Percentiles rank a stretch among this genome's conserved stretches.
phyloP scores from a whole-genome alignment of 805 yeast species.

The Brettanomyces anomalus region DNA sequence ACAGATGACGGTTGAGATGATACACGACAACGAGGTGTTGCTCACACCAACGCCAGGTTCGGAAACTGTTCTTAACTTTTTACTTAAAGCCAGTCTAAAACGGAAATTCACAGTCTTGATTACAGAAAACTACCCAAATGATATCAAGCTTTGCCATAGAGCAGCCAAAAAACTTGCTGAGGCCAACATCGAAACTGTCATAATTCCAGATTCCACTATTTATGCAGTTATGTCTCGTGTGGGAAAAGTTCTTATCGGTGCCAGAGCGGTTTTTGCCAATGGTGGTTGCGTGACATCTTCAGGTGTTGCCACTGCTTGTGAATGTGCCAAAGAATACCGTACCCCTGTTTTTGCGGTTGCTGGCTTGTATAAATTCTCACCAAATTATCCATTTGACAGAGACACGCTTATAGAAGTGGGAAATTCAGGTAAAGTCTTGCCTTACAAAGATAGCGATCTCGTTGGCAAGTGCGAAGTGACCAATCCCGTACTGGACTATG shows the following conservation, averaged over 20 bases:
- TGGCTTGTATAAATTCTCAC: conserved; percentile 87
- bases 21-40: conserved; percentile 82
- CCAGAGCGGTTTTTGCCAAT: conserved; percentile 87
- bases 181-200: conserved; percentile 80
- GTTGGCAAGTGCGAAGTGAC: conserved; percentile 72
- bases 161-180: conserved; percentile 75
- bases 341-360: conserved; percentile 97
- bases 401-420: conserved; percentile 85
- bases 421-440: conserved; percentile 80
- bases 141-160: conserved; percentile 62
- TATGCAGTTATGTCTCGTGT: conserved; percentile 96
- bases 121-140: conserved; percentile 89
- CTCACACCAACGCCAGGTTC: conserved; percentile 95
- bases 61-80: conserved; percentile 76
- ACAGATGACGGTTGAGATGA: conserved; percentile 82
- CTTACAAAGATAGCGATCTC: conserved; percentile 60
- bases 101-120: conserved; percentile 88
- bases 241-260: conserved; percentile 90
- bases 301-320: conserved; percentile 89
- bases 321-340: conserved; percentile 88
- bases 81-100: conserved; percentile 78
- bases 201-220: conserved; percentile 87
- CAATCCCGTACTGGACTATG: conserved; percentile 85
- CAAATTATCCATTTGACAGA: conserved; percentile 82
- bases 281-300: conserved; percentile 89